Percentiles rank a stretch among this genome's conserved stretches.
These are phyloP conservation scores for Tetraselmis chui DNA, from an alignment of 139 green algal genomes.

Conservation along the genomic window DNA sequence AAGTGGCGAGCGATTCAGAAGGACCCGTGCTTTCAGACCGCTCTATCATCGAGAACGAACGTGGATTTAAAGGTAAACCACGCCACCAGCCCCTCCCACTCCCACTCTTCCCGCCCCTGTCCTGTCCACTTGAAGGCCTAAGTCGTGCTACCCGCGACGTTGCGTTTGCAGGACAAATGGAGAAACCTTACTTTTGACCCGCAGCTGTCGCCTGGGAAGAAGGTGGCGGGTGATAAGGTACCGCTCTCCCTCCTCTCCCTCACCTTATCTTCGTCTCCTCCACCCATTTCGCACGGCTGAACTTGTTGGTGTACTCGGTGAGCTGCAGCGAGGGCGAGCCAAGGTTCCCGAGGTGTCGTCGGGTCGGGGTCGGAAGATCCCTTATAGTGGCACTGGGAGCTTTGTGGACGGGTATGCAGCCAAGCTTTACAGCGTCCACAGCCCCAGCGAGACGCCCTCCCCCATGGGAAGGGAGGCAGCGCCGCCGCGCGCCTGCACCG, in stretches of 20 bases:
- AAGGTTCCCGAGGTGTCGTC: neutral
- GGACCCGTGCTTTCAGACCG: constrained; percentile 1
- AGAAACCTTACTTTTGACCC: neutral
- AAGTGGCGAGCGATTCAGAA: neutral
- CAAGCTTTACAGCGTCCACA: neutral
- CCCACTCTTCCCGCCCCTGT: neutral
- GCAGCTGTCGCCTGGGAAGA: neutral
- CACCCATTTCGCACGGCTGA: neutral
- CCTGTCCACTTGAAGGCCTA: too few relatives aligned
- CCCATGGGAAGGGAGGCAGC: neutral
- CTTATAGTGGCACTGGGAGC: neutral
- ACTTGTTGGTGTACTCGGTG: neutral
- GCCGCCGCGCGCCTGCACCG: neutral
- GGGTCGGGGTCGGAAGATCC: neutral
- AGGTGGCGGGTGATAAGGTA: neutral
- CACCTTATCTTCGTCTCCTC: neutral
- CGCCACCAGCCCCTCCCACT: too few relatives aligned
- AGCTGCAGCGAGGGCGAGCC: neutral
- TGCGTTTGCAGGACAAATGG: neutral
- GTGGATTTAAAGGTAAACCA: constrained; percentile 2
- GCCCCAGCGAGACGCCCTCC: neutral
- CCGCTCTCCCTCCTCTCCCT: too few relatives aligned
- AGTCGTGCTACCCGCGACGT: too few relatives aligned
- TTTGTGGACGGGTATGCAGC: neutral
- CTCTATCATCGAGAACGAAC: neutral